Evolutionary conservation across 1,284 basidiomycete species (phyloP).

Genomic region (Hemileia vastatrix): DNA sequence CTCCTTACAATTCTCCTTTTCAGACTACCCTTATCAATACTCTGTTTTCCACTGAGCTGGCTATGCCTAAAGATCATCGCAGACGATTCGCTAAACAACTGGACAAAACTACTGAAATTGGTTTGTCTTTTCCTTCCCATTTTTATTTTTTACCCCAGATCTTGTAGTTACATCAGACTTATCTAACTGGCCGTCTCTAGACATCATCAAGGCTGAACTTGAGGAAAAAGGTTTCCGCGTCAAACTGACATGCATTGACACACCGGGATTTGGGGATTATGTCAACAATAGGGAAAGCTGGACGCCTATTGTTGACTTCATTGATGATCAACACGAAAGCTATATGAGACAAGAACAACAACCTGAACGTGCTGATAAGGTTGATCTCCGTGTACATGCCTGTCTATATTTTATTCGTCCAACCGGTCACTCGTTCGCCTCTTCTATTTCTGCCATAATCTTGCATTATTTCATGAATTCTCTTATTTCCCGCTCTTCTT

Average conservation of each 20-base stretch:
- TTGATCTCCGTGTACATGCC: slow-evolving; percentile 88
- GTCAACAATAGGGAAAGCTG: slow-evolving; percentile 99
- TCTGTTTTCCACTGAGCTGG: slow-evolving; percentile 95
- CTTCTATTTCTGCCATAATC: slow-evolving; percentile 30
- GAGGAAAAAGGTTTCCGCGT: slow-evolving; percentile 99
- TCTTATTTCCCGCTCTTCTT: slow-evolving; percentile 21
- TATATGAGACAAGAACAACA: slow-evolving; percentile 99
- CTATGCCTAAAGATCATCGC: slow-evolving; percentile 78
- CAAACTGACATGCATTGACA: slow-evolving; percentile 97
- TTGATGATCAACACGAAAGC: slow-evolving; percentile 98
- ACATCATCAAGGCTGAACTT: slow-evolving; percentile 58
- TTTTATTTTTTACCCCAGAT: neutral
- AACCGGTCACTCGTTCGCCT: slow-evolving; percentile 88
- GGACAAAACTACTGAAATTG: slow-evolving; percentile 87
- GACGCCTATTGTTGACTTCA: slow-evolving; percentile 96
- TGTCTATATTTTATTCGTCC: slow-evolving; percentile 97
- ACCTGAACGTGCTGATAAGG: slow-evolving; percentile 82
- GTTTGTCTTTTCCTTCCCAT: slow-evolving; percentile 9
- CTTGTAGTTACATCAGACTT: neutral
- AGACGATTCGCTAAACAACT: slow-evolving; percentile 90
- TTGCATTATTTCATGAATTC: neutral
- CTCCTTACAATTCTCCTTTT: neutral
- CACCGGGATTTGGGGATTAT: slow-evolving; percentile 97
- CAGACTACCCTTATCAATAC: slow-evolving; percentile 91
- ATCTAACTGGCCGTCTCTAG: slow-evolving; percentile 8